Evolutionary conservation across 2,329 filamentous ascomycete species (phyloP), one percentile per base, ranked within the genome.

Genomic region (Pseudogymnoascus sp.): DNA sequence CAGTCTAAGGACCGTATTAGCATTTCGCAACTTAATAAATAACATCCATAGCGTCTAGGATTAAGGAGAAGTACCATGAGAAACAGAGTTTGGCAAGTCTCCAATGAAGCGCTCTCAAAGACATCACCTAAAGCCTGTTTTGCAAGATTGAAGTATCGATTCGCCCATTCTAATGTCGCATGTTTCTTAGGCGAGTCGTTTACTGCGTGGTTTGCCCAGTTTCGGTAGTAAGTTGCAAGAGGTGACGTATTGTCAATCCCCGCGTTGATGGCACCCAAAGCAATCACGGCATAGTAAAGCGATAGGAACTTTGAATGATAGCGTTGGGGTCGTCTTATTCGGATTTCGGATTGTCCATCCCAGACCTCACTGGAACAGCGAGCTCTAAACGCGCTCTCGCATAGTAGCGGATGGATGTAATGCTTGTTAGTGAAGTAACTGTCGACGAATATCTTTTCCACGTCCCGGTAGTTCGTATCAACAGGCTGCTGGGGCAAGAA

Each of bases 261-360:
- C 5, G 68, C 67, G 37, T 67, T 69, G 4, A 71, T 69, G 16
- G 70, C 69, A 8, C 70, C 70, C 37, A 70, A 38, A 14, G 70
- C 69, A 22, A 70, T 64, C 9, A 71, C 67, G 1, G 69, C 66
- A 57, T 70, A 67, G 63, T 70, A 71, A 6, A 71, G 62, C 12
- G 67, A 66, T 7, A 66, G 57, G 35, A 71, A 69, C 34, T 62
- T 64, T 9, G 62, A 65, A 43, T 63, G 63, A 41, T 59, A 64
- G 12, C 58, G 34, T 28, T 41, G 43, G 7, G 18, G 20, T 54
- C 20, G 43, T 30, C 18, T 54, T 14, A 30, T 7, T 54, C 18
- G 43, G 14, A 25, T n/a, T 22, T 54, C 20, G n/a, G 30, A 25
- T 25, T 16, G 12, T 54, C 18, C 22, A 4, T 60, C 43, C 58